Base-by-base conservation (phyloP, 192 early-diverging fungal species). In the Gryganskiella cystojenkinii region DNA sequence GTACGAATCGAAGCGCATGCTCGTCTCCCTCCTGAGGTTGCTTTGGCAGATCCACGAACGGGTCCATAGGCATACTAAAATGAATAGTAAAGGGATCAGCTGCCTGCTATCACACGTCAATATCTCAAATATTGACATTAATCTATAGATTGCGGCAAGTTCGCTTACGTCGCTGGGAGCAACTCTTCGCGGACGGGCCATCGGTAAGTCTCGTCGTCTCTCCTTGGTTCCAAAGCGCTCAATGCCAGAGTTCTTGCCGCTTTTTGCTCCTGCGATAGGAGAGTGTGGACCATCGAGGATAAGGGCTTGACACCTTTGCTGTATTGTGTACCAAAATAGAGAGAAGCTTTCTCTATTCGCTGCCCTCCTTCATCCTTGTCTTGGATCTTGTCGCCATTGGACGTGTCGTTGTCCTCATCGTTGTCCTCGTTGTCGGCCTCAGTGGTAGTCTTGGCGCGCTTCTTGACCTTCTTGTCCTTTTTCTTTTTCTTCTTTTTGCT, bases 111-210 rank as follows among this genome's bases (percentile, higher is more conserved):
- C n/a, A n/a, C n/a, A n/a, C n/a, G n/a, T n/a, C n/a, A n/a, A n/a
- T n/a, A n/a, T n/a, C n/a, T n/a, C n/a, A n/a, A n/a, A n/a, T n/a
- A n/a, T n/a, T n/a, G n/a, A n/a, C n/a, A n/a, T n/a, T n/a, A n/a
- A n/a, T n/a, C n/a, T n/a, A n/a, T n/a, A n/a, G n/a, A n/a, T n/a
- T n/a, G n/a, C n/a, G n/a, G n/a, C n/a, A n/a, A n/a, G n/a, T n/a
- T 3, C 25, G 22, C 74, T 34, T 64, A 78, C 74, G 51, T 7
- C 19, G n/a, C n/a, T n/a, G 61, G 61, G 4, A 78, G 52, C 5
- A 69, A 34, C 0, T 56, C 50, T n/a, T 78, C 66, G 8, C 61
- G 74, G 17, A 78, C 56, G 33, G 74, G 74, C 74, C 74, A 78
- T 4, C 74, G 61, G 45, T 78, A 78, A 20, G 60, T 20, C 15